These are phyloP conservation scores for Halophytophthora batemanensis DNA, from an alignment of 352 stramenopile genomes.

Conservation along the genomic window DNA sequence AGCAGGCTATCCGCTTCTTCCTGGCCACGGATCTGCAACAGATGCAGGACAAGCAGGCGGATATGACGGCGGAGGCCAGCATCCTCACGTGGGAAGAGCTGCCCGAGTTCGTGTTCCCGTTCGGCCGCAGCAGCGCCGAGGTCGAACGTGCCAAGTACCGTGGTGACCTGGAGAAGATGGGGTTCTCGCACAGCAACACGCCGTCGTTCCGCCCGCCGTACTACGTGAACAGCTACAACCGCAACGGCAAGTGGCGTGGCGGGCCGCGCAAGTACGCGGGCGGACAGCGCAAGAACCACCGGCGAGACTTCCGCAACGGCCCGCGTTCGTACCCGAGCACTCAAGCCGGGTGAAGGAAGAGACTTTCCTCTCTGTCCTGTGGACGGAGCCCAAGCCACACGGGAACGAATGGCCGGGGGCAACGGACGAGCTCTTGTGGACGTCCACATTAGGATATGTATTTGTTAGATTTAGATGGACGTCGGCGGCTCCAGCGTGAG, in stretches of 20 bases:
- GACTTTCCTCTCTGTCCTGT: background rate
- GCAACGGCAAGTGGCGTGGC: conserved; percentile 48
- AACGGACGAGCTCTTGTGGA: no score
- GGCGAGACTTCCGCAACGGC: conserved; percentile 26
- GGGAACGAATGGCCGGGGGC: no score
- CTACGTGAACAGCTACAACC: conserved; percentile 43
- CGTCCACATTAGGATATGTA: background rate
- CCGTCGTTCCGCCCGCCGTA: conserved; percentile 44
- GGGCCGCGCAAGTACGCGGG: conserved; percentile 48
- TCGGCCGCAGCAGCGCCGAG: conserved; percentile 38
- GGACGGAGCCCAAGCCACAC: no score
- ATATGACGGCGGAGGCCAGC: conserved; percentile 56
- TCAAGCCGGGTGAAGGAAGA: conserved; percentile 28
- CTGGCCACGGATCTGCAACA: conserved; percentile 81
- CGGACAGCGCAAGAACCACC: conserved; percentile 34
- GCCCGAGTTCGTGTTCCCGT: conserved; percentile 67
- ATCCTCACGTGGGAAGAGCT: conserved; percentile 63
- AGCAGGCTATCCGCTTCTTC: conserved; percentile 83
- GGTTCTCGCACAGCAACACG: conserved; percentile 46
- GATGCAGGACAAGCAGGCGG: conserved; percentile 65
- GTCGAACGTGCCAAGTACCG: conserved; percentile 60
- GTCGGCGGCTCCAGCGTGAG: no score
- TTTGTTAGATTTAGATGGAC: no score
- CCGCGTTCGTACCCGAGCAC: conserved; percentile 18
- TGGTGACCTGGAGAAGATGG: conserved; percentile 56